phyloP scores from a whole-genome alignment of 306 rosid genomes.

The Ormosia emarginata region DNA sequence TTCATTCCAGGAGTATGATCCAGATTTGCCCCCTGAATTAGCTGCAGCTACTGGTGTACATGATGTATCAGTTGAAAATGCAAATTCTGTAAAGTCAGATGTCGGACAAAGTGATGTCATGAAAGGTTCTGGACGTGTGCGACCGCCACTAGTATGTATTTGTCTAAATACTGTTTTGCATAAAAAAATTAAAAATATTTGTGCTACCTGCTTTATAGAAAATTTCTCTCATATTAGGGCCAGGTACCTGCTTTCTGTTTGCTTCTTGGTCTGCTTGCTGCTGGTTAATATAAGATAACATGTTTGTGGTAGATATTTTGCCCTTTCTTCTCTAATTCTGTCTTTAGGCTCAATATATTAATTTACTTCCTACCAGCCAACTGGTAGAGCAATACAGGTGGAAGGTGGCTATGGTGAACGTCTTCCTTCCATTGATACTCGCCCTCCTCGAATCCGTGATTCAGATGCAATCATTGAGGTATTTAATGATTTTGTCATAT shows the following conservation, averaged over 20 bases:
- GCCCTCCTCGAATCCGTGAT: slow-evolving; percentile 93
- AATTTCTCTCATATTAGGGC: background rate
- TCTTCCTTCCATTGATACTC: slow-evolving; percentile 92
- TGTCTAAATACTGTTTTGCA: background rate
- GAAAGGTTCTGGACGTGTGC: slow-evolving; percentile 64
- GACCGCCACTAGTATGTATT: slow-evolving; percentile 75
- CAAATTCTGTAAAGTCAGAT: slow-evolving; percentile 56
- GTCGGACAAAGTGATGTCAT: slow-evolving; percentile 56
- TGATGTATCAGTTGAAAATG: slow-evolving; percentile 53
- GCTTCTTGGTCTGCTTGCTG: slow-evolving; percentile 7
- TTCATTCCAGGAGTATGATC: slow-evolving; percentile 79
- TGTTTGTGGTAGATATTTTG: slow-evolving; percentile 6
- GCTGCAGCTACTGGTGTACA: slow-evolving; percentile 92
- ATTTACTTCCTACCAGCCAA: slow-evolving; percentile 65
- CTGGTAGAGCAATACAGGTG: slow-evolving; percentile 99
- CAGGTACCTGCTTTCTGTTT: background rate
- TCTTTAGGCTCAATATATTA: background rate
- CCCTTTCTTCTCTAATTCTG: slow-evolving; percentile 10
- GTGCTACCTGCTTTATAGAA: background rate
- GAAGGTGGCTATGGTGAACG: slow-evolving; percentile 98
- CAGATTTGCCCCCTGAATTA: slow-evolving; percentile 97
- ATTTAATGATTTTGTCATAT: slow-evolving; percentile 28
- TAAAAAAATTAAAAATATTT: background rate
- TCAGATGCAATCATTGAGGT: slow-evolving; percentile 99
- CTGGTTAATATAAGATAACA: slow-evolving; percentile 11